These are phyloP conservation scores for Prototheca wickerhamii DNA, from an alignment of 163 green algal species.

Conservation along the genomic window DNA sequence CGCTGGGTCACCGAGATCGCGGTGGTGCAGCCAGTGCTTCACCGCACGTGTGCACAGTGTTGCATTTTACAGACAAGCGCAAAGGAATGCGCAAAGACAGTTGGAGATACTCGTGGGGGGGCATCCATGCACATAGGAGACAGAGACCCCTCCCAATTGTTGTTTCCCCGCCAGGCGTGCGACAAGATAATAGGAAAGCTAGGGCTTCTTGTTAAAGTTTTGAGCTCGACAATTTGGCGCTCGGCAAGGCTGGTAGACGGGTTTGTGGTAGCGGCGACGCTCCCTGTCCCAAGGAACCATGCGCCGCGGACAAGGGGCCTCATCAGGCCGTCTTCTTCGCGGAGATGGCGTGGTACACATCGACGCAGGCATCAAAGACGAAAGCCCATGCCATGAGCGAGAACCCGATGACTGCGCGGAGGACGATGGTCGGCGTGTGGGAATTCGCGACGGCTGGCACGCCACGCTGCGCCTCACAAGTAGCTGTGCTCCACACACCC, in stretches of 20 bases:
- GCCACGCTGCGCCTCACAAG: not conserved
- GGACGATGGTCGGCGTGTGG: not conserved
- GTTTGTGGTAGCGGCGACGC: not conserved
- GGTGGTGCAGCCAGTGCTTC: too few relatives aligned
- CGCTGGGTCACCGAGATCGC: too few relatives aligned
- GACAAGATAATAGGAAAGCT: not conserved
- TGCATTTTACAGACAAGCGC: too few relatives aligned
- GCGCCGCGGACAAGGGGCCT: not conserved
- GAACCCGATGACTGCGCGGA: constrained; percentile 1
- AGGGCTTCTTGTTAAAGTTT: not conserved
- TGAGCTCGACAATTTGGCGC: not conserved
- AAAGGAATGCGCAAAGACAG: too few relatives aligned
- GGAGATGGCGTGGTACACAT: not conserved
- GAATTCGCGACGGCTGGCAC: not conserved
- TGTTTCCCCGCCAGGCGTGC: too few relatives aligned
- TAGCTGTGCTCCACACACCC: not conserved
- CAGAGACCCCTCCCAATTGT: not conserved
- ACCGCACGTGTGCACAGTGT: too few relatives aligned
- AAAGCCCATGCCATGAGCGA: constrained; percentile 1
- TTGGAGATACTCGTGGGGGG: too few relatives aligned
- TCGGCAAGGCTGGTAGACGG: not conserved
- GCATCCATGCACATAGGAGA: too few relatives aligned
- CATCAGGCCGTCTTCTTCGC: not conserved
- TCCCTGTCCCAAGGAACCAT: not conserved
- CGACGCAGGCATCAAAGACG: constrained; percentile 2